Percentiles rank a stretch among this genome's conserved stretches.
Conservation (phyloP, 352 stramenopile species). For the Globisporangium splendens region DNA sequence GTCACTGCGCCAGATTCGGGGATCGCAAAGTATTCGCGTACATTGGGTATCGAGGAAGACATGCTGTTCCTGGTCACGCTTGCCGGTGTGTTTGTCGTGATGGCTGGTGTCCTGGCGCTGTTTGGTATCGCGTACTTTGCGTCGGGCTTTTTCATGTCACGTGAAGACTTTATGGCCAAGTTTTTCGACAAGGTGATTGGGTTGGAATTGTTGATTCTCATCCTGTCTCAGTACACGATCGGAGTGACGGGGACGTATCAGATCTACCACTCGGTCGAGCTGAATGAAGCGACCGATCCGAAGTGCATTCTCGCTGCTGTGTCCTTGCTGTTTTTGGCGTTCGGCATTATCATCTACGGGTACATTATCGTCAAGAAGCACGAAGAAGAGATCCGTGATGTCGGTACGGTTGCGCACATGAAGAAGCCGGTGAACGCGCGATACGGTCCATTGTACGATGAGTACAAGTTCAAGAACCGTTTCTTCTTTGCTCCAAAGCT, state of each 20-base stretch:
- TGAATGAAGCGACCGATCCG: slow-evolving; percentile 44
- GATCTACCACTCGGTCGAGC: slow-evolving; percentile 73
- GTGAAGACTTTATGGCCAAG: slow-evolving; percentile 64
- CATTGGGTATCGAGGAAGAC: slow-evolving; percentile 65
- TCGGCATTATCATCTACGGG: slow-evolving; percentile 78
- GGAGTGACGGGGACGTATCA: slow-evolving; percentile 82
- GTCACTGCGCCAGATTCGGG: slow-evolving; percentile 30
- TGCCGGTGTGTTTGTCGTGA: slow-evolving; percentile 70
- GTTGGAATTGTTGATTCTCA: slow-evolving; percentile 62
- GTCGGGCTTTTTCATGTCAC: slow-evolving; percentile 59
- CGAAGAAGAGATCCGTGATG: slow-evolving; percentile 69
- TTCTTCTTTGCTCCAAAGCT: slow-evolving; percentile 85
- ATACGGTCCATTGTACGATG: slow-evolving; percentile 81
- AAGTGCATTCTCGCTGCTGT: slow-evolving; percentile 65
- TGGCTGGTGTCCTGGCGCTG: slow-evolving; percentile 55
- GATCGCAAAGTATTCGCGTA: slow-evolving; percentile 73
- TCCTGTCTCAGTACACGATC: slow-evolving; percentile 84
- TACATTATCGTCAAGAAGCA: slow-evolving; percentile 70
- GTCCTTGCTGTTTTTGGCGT: slow-evolving; percentile 58
- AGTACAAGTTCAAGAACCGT: slow-evolving; percentile 87
- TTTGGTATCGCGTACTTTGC: slow-evolving; percentile 61
- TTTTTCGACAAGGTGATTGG: slow-evolving; percentile 87
- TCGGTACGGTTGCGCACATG: slow-evolving; percentile 71
- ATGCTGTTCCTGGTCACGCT: slow-evolving; percentile 84
- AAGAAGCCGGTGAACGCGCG: slow-evolving; percentile 83